Conservation (phyloP, 148 eudicot genomes). For the Linanthus parryae region DNA sequence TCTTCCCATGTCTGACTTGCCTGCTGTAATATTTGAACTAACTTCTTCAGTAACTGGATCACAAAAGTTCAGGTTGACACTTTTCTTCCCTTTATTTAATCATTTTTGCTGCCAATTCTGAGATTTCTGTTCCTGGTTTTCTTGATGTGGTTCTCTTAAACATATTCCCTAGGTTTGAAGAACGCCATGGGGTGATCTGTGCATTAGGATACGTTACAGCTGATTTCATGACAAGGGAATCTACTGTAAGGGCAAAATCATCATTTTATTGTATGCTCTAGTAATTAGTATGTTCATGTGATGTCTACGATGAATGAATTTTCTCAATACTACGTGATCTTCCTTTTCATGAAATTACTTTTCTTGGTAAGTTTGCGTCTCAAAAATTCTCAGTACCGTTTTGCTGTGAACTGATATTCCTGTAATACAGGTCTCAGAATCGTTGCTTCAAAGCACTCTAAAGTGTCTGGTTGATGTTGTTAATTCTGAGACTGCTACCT, state of each 20-base stretch:
- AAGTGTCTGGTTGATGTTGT: slow-evolving; percentile 67
- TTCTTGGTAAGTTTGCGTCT: no score
- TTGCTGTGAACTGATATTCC: no score
- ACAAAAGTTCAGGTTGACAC: slow-evolving; percentile 53
- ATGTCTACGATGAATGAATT: no score
- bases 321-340: no score
- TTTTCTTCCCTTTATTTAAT: neutral
- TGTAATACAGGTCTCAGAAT: slow-evolving; percentile 63
- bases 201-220: slow-evolving; percentile 84
- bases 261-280: neutral
- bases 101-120: slow-evolving; percentile 7
- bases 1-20: slow-evolving; percentile 49
- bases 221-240: slow-evolving; percentile 51
- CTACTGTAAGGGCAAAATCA: slow-evolving; percentile 39
- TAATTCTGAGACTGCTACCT: slow-evolving; percentile 55
- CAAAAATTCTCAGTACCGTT: no score
- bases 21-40: slow-evolving; percentile 56
- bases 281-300: neutral
- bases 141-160: slow-evolving; percentile 14
- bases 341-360: no score
- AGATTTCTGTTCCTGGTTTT: neutral
- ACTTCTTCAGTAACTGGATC: slow-evolving; percentile 39
- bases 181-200: slow-evolving; percentile 75
- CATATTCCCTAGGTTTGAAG: slow-evolving; percentile 59
- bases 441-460: slow-evolving; percentile 42